Base-by-base conservation (phyloP, 2,329 filamentous ascomycete genomes). In the Boeremia lycopersici region DNA sequence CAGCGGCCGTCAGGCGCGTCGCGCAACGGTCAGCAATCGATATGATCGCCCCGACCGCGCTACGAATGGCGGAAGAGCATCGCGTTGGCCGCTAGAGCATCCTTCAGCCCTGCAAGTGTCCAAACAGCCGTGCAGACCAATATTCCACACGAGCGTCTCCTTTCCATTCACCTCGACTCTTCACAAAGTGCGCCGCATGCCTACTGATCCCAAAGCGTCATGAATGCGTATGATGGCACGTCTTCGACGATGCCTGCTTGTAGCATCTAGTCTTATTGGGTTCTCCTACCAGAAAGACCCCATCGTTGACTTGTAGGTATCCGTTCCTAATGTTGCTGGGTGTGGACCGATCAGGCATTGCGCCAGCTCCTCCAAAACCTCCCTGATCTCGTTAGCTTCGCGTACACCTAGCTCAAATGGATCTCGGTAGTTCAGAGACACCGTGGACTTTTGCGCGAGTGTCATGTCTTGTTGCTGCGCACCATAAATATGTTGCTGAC, bases 251-350 rank as follows among this genome's bases (percentile, higher is more conserved):
- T 63, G 59, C 57, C 57, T 71, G 29, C 33, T 75, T 53, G 60
- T 63, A 57, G 63, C 62, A 43, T 54, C 67, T 56, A 67, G 52
- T 53, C 61, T 75, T 48, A 57, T 68, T 47, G 59, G 62, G 15
- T 52, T 28, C 23, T 69, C 68, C 13, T 63, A 67, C 25, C 69
- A 73, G 40, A 68, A 79, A 52, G 78, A 86, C 62, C 82, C 82
- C 4, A 74, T 86, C 43, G 75, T 72, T 23, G 78, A 84, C 67
- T 87, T 77, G 62, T 64, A 48, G 31, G 57, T 55, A 31, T n/a
- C 23, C 11, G 19, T 48, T n/a, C 5, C 30, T 34, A n/a, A 8
- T 47, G 31, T 45, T 38, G 17, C 23, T 17, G 11, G 23, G 15
- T 38, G 25, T 29, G 26, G 41, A 42, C 29, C 29, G 35, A 47